Base-by-base conservation (phyloP, 306 rosid genomes). In the Psophocarpus tetragonolobus region DNA sequence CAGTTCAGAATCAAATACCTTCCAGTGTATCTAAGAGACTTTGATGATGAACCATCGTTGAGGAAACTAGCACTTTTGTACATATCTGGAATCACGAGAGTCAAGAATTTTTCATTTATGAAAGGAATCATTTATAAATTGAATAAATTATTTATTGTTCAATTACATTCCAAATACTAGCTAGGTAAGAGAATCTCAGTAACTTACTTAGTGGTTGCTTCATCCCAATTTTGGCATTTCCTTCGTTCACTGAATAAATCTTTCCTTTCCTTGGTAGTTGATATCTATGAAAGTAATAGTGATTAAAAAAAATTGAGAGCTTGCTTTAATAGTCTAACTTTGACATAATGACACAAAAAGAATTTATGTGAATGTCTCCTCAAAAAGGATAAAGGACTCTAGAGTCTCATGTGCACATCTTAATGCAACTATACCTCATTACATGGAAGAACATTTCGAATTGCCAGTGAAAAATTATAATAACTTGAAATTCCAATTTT, bases 201-300 rank as follows among this genome's bases (percentile, higher is more conserved):
- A 23, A 81, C 88, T 53, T 80, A 92, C 96, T 89, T 89, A 38
- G 94, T 70, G 3, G 91, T 90, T 35, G 97, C 85, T 77, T 87
- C 88, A 38, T 92, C 97, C 98, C 98, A 94, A 64, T 94, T 92
- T 88, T 92, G 24, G 93, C 93, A 81, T 94, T 94, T 87, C 98
- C 97, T 69, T 94, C 98, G 68, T 94, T 94, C 86, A 94, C 96
- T 0, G 98, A 94, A 84, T 94, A 92, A 33, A 94, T 87, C 33
- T 89, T 94, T 77, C 98, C 98, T 83, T 90, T 88, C 74, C 72
- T 89, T 5, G 97, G 97, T 80, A 91, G 69, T 89, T 5, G 97
- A 96, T 80, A 91, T 68, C 98, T 94, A 87, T 47, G 27, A 48
- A 85, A 77, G 67, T 29, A 65, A 84, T 1, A 6, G 56, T 32